Percentiles rank a stretch among this genome's conserved stretches.
These are phyloP conservation scores for Lactarius pseudohatsudake DNA, from an alignment of 768 basidiomycete genomes.

Conservation along the genomic window DNA sequence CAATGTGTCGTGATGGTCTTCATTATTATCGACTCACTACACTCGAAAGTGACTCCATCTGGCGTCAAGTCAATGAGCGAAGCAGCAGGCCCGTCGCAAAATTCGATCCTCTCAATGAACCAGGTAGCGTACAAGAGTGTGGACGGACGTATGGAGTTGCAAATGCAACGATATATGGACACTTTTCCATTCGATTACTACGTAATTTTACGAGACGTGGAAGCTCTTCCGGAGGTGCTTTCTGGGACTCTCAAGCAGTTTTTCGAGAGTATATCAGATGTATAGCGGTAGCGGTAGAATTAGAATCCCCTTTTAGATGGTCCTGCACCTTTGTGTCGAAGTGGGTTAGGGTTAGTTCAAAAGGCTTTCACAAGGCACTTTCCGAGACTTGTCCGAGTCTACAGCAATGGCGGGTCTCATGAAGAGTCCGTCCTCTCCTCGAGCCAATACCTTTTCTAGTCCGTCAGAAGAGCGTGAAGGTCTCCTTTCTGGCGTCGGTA, in stretches of 20 bases:
- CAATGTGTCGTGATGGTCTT: constrained; percentile 95
- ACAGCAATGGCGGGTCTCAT: constrained; percentile 2
- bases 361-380: background rate
- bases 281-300: constrained; percentile 38
- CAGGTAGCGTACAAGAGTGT: constrained; percentile 84
- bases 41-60: constrained; percentile 40
- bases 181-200: constrained; percentile 99
- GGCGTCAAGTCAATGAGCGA: constrained; percentile 1
- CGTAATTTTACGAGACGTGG: constrained; percentile 87
- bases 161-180: constrained; percentile 87
- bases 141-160: constrained; percentile 80
- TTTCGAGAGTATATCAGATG: constrained; percentile 79
- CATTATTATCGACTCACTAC: constrained; percentile 89
- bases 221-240: constrained; percentile 88
- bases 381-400: background rate
- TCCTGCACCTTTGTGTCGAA: too few relatives aligned
- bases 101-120: constrained; percentile 91
- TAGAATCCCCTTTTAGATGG: background rate
- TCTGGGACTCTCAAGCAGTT: constrained; percentile 89
- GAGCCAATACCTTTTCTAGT: background rate
- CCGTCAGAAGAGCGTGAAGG: constrained; percentile 30
- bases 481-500: constrained; percentile 27
- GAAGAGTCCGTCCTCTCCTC: background rate
- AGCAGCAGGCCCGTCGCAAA: constrained; percentile 39
- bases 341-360: background rate